Base-by-base conservation (phyloP, 306 rosid species). In the Lathyrus tuberosus region DNA sequence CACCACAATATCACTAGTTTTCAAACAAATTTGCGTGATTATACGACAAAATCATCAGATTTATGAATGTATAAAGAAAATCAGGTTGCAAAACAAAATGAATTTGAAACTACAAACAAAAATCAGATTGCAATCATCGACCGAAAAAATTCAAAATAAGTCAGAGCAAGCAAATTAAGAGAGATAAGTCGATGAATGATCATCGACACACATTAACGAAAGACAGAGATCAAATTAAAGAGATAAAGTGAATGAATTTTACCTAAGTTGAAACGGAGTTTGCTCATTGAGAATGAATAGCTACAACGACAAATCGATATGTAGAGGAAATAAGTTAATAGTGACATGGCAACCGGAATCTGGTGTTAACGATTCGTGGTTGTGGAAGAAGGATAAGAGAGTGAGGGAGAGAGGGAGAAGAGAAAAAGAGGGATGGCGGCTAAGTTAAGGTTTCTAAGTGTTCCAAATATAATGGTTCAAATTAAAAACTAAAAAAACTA, bases 111-210 rank as follows among this genome's bases (percentile, higher is more conserved):
- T 53, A 20, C 20, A n/a, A 28, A n/a, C 12, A 35, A 47, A 10
- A 17, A 35, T 37, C 15, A 28, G 18, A 15, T 16, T 9, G n/a
- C 4, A 60, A 33, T 6, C 26, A 60, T 26, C 44, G 28, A 60
- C 33, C 30, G 28, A 12, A 61, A 61, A 61, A 61, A 61, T 61
- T 61, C 46, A 61, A 61, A 61, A 10, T 28, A 61, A 16, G 41
- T 33, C 47, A 61, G 9, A 16, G 26, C 47, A 37, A 9, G 66
- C 4, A 61, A 37, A 61, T 37, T 4, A 9, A 37, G 7, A 5
- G 8, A 10, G 22, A 20, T 20, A 20, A 20, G 22, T 20, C 22
- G 22, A 20, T 0, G 22, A 20, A 20, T 20, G 22, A 20, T 20
- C 22, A 20, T 20, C 5, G 9, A 1, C 35, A 28, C 0, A n/a